Evolutionary conservation across 2,329 filamentous ascomycete species (phyloP).

Genomic region (Cercospora zeae-maydis): DNA sequence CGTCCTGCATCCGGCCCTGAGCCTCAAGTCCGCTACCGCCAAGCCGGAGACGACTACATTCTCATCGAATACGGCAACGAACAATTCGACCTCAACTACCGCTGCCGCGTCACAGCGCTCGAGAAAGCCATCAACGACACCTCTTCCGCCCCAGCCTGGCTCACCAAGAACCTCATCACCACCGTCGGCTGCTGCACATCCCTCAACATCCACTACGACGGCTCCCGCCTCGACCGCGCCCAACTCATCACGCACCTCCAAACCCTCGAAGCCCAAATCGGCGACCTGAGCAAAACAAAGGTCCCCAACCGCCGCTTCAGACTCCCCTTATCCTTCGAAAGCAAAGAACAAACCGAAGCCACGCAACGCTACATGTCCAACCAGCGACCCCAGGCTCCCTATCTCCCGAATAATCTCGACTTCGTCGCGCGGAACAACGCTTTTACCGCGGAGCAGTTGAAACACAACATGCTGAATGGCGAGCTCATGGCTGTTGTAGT

Average conservation of each 20-base stretch:
- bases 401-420: constrained; percentile 59
- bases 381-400: constrained; percentile 58
- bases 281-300: constrained; percentile 41
- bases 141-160: constrained; percentile 39
- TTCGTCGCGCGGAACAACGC: constrained; percentile 57
- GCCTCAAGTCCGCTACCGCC: constrained; percentile 35
- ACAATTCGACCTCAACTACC: constrained; percentile 55
- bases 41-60: constrained; percentile 50
- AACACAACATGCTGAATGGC: constrained; percentile 50
- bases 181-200: constrained; percentile 52
- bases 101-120: constrained; percentile 54
- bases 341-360: constrained; percentile 48
- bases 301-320: constrained; percentile 43
- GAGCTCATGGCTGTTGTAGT: constrained; percentile 53
- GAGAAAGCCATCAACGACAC: constrained; percentile 44
- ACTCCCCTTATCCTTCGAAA: constrained; percentile 45
- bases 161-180: constrained; percentile 46
- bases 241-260: constrained; percentile 41
- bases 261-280: constrained; percentile 41
- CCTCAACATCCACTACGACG: constrained; percentile 44
- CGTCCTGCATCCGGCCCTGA: constrained; percentile 26
- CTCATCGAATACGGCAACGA: constrained; percentile 58
- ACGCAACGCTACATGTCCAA: constrained; percentile 60
- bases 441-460: constrained; percentile 48
- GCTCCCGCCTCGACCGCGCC: constrained; percentile 36